Base-by-base conservation (phyloP, 148 eudicot genomes). In the Gaultheria prostrata region DNA sequence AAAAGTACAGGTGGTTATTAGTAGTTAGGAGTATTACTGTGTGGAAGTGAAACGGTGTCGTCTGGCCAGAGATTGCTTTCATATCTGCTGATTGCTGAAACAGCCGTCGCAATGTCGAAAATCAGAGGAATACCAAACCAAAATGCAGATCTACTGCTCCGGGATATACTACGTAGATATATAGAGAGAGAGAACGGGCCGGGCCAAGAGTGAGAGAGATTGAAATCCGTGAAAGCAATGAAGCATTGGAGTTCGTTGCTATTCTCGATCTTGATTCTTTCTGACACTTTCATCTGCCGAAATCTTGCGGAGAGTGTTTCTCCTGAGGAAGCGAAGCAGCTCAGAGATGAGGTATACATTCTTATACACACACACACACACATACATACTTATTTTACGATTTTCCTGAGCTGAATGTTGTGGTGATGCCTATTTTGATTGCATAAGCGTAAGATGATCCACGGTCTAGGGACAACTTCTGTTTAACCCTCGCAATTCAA, bases 331-430 rank as follows among this genome's bases (percentile, higher is more conserved):
- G 98, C 98, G 65, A 90, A 87, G 83, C 90, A 80, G 74, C 97
- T 94, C 77, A 89, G 98, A 83, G 98, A 96, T 51, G 98, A 96
- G 98, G 98, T 95, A 82, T 73, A 14, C 35, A 21, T 24, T 39
- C 30, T 18, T 24, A 6, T 76, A 13, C 5, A 0, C 0, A 48
- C 20, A 0, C 14, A 28, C 10, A 24, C 18, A 17, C 46, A 20
- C 6, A 13, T 30, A 10, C 26, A 15, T 46, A 0, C 30, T 39
- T 78, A 3, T 30, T 14, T n/a, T 72, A 17, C 2, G 21, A 56
- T 46, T 53, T 33, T 30, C 24, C n/a, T 53, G 63, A 81, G 78
- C 67, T 71, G 26, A 53, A 82, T 82, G 9, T 50, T 30, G 77
- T 43, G 18, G 24, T 18, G 26, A 28, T 72, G 50, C 69, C 50